A percentile compares a stretch with the other conserved stretches of the same genome.
Evolutionary conservation across 306 rosid species (phyloP).

Genomic region (Rosa lucieae): DNA sequence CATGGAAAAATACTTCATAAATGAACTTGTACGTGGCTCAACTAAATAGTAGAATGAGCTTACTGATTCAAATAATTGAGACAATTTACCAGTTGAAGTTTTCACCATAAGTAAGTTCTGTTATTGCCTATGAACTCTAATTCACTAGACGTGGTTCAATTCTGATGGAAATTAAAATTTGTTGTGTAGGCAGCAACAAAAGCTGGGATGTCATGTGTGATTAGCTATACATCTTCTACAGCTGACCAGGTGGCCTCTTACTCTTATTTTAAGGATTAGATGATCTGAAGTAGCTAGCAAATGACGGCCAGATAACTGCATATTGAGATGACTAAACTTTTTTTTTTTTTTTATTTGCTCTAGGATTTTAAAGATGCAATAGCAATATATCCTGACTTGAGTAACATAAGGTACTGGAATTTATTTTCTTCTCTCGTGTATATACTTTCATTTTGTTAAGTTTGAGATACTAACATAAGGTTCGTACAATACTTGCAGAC

Average conservation of each 20-base stretch:
- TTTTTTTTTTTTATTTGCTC: constrained; percentile 2
- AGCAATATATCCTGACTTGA: constrained; percentile 84
- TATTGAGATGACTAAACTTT: constrained; percentile 19
- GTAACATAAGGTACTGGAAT: constrained; percentile 58
- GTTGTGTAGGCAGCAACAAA: constrained; percentile 72
- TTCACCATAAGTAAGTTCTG: constrained; percentile 16
- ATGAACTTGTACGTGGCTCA: background rate
- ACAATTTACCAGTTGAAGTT: constrained; percentile 10
- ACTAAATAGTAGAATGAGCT: no score
- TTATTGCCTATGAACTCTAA: constrained; percentile 8
- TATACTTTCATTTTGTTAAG: background rate
- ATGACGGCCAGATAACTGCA: constrained; percentile 13
- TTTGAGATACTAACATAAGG: background rate
- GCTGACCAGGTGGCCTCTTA: constrained; percentile 62
- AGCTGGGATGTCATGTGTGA: constrained; percentile 92
- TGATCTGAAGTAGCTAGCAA: background rate
- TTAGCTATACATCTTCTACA: constrained; percentile 87
- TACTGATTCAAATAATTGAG: background rate
- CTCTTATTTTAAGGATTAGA: background rate
- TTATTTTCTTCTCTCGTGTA: background rate
- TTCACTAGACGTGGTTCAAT: constrained; percentile 6
- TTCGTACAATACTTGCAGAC: constrained; percentile 47
- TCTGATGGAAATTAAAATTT: constrained; percentile 12
- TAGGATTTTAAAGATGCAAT: constrained; percentile 83
- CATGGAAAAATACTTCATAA: constrained; percentile 2